A percentile compares a stretch with the other conserved stretches of the same genome.
Evolutionary conservation across 257 asterid genomes (phyloP).

Genomic region (Scutellaria baicalensis): DNA sequence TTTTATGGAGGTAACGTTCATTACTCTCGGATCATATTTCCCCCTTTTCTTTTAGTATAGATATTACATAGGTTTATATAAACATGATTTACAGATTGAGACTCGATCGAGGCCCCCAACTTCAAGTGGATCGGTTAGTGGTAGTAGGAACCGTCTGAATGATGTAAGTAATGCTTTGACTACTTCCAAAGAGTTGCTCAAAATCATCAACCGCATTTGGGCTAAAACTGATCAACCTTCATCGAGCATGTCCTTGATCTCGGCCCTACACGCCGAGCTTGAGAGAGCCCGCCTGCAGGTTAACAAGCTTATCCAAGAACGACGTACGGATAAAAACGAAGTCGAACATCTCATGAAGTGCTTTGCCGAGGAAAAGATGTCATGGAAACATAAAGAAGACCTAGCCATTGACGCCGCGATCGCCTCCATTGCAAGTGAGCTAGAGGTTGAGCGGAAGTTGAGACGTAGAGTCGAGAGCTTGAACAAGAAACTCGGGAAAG

Average conservation of each 20-base stretch:
- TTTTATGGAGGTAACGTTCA: slow-evolving; percentile 59
- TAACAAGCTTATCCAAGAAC: slow-evolving; percentile 68
- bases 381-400: slow-evolving; percentile 62
- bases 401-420: slow-evolving; percentile 56
- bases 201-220: slow-evolving; percentile 71
- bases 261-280: slow-evolving; percentile 85
- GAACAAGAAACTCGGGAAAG: slow-evolving; percentile 72
- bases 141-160: slow-evolving; percentile 47
- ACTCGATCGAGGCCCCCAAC: slow-evolving; percentile 57
- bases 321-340: slow-evolving; percentile 41
- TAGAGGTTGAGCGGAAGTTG: slow-evolving; percentile 66
- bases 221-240: slow-evolving; percentile 65
- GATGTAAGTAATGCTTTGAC: slow-evolving; percentile 72
- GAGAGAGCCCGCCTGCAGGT: slow-evolving; percentile 83
- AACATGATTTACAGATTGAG: slow-evolving; percentile 44
- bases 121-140: slow-evolving; percentile 49
- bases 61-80: not conserved
- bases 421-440: slow-evolving; percentile 45
- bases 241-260: slow-evolving; percentile 65
- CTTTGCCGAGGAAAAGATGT: slow-evolving; percentile 63
- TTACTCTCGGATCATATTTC: not conserved
- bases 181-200: slow-evolving; percentile 76
- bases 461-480: slow-evolving; percentile 61
- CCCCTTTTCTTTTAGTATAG: not conserved
- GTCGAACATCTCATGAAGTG: slow-evolving; percentile 48